phyloP scores from a whole-genome alignment of 1,284 basidiomycete genomes.

The Heterobasidion occidentale region DNA sequence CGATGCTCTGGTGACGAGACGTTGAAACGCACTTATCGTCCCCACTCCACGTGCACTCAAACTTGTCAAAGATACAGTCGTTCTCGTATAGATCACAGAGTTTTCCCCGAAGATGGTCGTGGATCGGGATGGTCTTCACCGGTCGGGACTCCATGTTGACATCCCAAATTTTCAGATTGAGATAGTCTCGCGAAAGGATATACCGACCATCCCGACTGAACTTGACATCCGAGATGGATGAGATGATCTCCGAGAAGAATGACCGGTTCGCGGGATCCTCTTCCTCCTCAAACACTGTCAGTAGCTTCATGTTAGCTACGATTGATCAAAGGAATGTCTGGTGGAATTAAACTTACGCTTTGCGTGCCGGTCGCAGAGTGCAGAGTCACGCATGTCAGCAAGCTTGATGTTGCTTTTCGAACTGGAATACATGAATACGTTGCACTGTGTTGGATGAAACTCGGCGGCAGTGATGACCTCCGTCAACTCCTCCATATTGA shows the following conservation, averaged over 20 bases:
- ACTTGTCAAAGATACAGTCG: slow-evolving; percentile 99
- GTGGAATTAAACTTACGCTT: slow-evolving; percentile 65
- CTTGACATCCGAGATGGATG: slow-evolving; percentile 99
- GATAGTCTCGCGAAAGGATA: slow-evolving; percentile 94
- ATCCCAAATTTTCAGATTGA: slow-evolving; percentile 99
- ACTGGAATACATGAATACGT: slow-evolving; percentile 99
- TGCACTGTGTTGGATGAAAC: slow-evolving; percentile 97
- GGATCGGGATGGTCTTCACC: slow-evolving; percentile 96
- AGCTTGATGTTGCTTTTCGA: slow-evolving; percentile 99
- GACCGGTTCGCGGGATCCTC: slow-evolving; percentile 97
- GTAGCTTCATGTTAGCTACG: slow-evolving; percentile 1
- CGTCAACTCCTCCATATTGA: slow-evolving; percentile 99
- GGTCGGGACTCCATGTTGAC: slow-evolving; percentile 98
- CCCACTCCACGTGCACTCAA: slow-evolving; percentile 95
- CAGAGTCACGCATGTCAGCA: slow-evolving; percentile 99
- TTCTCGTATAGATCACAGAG: slow-evolving; percentile 99
- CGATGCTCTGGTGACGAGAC: neutral
- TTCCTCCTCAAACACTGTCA: slow-evolving; percentile 91
- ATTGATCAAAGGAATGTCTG: neutral
- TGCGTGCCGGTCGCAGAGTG: slow-evolving; percentile 92
- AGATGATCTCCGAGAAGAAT: slow-evolving; percentile 99
- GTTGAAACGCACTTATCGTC: slow-evolving; percentile 77
- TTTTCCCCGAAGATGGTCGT: slow-evolving; percentile 96
- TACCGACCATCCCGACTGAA: slow-evolving; percentile 97
- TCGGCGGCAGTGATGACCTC: slow-evolving; percentile 99